Evolutionary conservation across 495 filamentous ascomycete genomes (phyloP), one percentile per base, ranked within the genome.

Genomic region (Rostrohypoxylon terebratum): DNA sequence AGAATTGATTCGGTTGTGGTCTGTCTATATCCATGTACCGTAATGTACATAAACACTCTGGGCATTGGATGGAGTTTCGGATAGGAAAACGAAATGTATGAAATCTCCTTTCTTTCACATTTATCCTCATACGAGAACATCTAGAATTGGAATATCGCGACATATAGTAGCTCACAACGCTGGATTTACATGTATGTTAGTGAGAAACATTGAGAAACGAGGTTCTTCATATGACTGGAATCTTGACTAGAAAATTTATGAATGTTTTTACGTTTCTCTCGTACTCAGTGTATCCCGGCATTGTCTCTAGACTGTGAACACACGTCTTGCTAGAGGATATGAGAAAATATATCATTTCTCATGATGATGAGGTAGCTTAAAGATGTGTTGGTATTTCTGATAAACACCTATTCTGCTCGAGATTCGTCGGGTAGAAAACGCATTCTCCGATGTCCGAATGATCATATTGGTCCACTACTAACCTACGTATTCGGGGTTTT

Each of bases 11-110:
- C 13, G 18, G 18, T 20, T 13, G 20, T 40, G 28, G 45, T 33
- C n/a, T n/a, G 21, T 59, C 25, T 23, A 65, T 62, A 40, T 28
- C 11, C 6, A 3, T 63, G 58, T 63, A 59, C 21, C 33, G 48
- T 69, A 45, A 28, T 66, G 66, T 74, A 69, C 51, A 62, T 73
- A 69, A 53, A 28, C 40, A 38, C 21, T 36, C 20, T 57, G 31
- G 18, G 64, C 59, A 64, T 68, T 65, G 38, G 33, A 47, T 50
- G 59, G 69, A 44, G 59, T 62, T 63, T 31, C 23, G 69, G 62
- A 31, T 51, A 14, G 58, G 63, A 67, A 72, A 72, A 66, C 9
- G 69, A 42, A 31, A 8, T 11, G 25, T 3, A 44, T 50, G 25
- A 47, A 63, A 48, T 63, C 62, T 67, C 58, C 69, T 13, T 67